These are phyloP conservation scores for Syzygium aqueum DNA, from an alignment of 345 rosid genomes.

Conservation along the genomic window DNA sequence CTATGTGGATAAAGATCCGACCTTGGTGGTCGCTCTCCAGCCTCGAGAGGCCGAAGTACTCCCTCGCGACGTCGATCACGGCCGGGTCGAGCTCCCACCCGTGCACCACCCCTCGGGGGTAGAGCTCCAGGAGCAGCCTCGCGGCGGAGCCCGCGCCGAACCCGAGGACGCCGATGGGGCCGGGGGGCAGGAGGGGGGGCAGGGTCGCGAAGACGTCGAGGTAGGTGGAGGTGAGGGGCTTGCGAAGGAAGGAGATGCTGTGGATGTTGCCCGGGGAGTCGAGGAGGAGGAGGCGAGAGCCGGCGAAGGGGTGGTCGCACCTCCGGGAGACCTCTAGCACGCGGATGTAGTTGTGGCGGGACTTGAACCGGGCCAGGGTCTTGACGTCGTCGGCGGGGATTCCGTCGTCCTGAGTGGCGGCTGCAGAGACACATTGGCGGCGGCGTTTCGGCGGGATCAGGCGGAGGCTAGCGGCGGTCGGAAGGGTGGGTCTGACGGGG, in stretches of 20 bases:
- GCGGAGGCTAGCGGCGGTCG: background rate
- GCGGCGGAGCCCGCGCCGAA: constrained; percentile 86
- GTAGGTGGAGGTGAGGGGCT: constrained; percentile 58
- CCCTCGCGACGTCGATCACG: constrained; percentile 71
- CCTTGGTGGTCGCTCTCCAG: constrained; percentile 51
- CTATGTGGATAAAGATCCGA: constrained; percentile 55
- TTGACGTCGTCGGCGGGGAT: constrained; percentile 62
- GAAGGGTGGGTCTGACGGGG: background rate
- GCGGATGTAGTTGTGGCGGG: constrained; percentile 72
- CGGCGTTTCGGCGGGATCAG: constrained; percentile 5
- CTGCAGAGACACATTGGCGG: background rate
- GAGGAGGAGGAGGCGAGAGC: constrained; percentile 68
- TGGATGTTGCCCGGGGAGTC: constrained; percentile 89
- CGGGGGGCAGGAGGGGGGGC: constrained; percentile 64
- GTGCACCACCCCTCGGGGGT: constrained; percentile 46
- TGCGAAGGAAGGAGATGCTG: constrained; percentile 71
- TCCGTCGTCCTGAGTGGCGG: constrained; percentile 36
- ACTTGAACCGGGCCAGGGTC: constrained; percentile 60
- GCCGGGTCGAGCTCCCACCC: constrained; percentile 94
- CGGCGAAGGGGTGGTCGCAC: constrained; percentile 64
- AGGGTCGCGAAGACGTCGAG: constrained; percentile 80
- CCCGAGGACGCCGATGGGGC: constrained; percentile 73
- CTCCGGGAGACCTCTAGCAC: constrained; percentile 65
- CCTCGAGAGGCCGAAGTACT: constrained; percentile 57
- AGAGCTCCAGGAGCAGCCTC: constrained; percentile 52